Evolutionary conservation across 768 basidiomycete genomes (phyloP), one percentile per base, ranked within the genome.

Genomic region (Collybiopsis confluens): DNA sequence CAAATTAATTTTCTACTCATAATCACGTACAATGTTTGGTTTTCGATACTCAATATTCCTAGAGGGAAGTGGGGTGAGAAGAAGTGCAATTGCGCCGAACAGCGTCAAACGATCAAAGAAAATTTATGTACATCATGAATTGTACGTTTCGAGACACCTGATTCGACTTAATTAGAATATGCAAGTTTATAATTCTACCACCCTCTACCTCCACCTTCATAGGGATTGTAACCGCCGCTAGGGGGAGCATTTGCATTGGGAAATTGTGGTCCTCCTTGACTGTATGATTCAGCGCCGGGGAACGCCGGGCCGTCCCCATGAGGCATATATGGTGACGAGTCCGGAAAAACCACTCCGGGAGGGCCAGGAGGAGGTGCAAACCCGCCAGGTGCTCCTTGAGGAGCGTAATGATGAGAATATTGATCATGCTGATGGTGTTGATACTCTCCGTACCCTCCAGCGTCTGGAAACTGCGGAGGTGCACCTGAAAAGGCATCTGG

Each of bases 231-330:
- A 18, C 42, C 43, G 8, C 23, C 41, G 24, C 9, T 18, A 30
- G 53, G 52, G 41, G 41, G 40, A 16, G 46, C 26, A 30, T 18
- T 37, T 8, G 52, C 59, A 16, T 48, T 55, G 18, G 61, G 62
- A 51, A 63, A 61, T 41, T 54, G 45, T 21, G 63, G 62, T 41
- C 23, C 57, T 33, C 58, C 59, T 27, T 56, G 64, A 37, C 66
- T 65, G 55, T 68, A 70, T 16, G 61, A 61, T 38, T 65, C 66
- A 4, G 67, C 65, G 38, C 66, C 68, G 26, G 76, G 76, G 64
- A 76, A 78, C 15, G 58, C 61, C 43, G 68, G 72, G 0, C 67
- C 67, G 41, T 63, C 63, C 36, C 59, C 68, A 56, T 59, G 51
- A 27, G 59, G 63, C 16, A 62, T 61, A 4, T 47, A 55, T 8